Conservation (phyloP, 73 alveolate species). For the Strombidium stylifer region DNA sequence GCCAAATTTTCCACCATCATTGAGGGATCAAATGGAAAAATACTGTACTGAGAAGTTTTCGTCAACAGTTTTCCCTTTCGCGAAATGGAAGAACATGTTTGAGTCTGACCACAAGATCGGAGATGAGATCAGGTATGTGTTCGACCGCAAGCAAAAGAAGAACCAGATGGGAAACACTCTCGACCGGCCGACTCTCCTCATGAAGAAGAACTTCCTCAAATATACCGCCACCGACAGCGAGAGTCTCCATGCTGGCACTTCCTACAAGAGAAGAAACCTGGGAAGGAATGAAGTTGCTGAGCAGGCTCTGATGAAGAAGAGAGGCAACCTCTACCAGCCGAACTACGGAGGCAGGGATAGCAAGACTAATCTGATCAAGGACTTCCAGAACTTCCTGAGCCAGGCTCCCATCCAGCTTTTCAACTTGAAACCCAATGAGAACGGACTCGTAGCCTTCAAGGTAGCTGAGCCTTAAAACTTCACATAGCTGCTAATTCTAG, state of each 20-base stretch:
- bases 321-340: background rate
- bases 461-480: too few species aligned
- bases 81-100: conserved; percentile 47
- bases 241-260: background rate
- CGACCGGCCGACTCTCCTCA: conserved; percentile 52
- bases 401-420: conserved; percentile 2
- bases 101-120: conserved; percentile 43
- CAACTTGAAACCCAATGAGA: background rate
- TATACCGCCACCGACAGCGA: conserved; percentile 36
- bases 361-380: background rate
- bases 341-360: background rate
- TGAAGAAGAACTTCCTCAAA: conserved; percentile 39
- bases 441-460: conserved; percentile 8
- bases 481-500: too few species aligned
- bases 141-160: conserved; percentile 57
- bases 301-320: background rate
- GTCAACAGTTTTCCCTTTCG: background rate
- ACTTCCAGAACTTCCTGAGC: conserved; percentile 21
- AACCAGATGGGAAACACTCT: conserved; percentile 52
- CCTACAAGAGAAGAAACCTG: background rate
- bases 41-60: background rate
- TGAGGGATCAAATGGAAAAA: background rate
- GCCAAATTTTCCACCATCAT: background rate
- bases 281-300: background rate
- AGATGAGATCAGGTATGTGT: conserved; percentile 56